Conservation (phyloP, 441 rosid genomes). For the Pelargonium myrrhifolium region DNA sequence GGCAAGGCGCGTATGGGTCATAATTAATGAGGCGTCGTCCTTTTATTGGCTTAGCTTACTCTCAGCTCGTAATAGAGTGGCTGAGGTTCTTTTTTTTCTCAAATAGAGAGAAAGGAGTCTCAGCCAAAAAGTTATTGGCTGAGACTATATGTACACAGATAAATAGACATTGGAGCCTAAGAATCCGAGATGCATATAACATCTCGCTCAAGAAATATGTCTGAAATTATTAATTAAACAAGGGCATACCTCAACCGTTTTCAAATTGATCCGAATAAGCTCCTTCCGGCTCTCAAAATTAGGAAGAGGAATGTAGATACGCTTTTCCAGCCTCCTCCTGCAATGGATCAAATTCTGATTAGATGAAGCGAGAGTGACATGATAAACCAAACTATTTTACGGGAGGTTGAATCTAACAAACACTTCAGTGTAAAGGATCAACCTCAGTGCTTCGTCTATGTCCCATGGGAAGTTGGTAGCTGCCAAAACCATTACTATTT, state of each 20-base stretch:
- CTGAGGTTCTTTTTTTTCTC: no score
- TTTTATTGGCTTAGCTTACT: no score
- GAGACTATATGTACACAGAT: no score
- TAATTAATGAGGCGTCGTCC: no score
- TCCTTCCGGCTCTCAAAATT: conserved; percentile 93
- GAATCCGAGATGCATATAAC: neutral
- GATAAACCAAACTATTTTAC: neutral
- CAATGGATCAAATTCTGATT: conserved; percentile 23
- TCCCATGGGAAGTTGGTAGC: conserved; percentile 99
- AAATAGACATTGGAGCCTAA: no score
- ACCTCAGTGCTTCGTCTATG: conserved; percentile 98
- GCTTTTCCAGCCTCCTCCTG: conserved; percentile 98
- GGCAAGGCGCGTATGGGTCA: no score
- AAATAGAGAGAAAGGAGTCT: no score
- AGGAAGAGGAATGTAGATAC: conserved; percentile 96
- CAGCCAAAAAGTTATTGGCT: no score
- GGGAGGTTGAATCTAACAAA: neutral
- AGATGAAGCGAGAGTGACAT: conserved; percentile 2
- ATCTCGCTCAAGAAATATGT: neutral
- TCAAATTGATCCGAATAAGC: conserved; percentile 88
- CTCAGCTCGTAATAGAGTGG: no score
- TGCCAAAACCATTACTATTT: conserved; percentile 97
- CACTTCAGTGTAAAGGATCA: conserved; percentile 7
- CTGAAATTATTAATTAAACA: neutral
- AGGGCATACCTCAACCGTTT: conserved; percentile 80